Percentiles rank a stretch among this genome's conserved stretches.
Conservation (phyloP, 2,329 filamentous ascomycete genomes). For the Epichloe baconii region DNA sequence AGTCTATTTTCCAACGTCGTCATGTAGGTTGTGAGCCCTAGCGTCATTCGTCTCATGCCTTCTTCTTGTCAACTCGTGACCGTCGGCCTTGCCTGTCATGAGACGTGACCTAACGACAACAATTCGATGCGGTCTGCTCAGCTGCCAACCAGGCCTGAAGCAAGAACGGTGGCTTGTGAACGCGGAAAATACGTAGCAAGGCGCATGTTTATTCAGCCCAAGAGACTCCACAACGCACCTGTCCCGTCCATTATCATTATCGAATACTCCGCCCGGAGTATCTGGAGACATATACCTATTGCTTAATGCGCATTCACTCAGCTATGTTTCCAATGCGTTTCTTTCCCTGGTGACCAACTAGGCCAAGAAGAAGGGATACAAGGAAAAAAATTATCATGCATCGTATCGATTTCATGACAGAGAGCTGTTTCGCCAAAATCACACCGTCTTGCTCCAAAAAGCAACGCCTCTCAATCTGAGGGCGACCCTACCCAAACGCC, state of each 20-base stretch:
- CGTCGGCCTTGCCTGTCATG: background rate
- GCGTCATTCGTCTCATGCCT: constrained; percentile 4
- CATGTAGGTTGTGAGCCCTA: background rate
- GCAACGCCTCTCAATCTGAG: background rate
- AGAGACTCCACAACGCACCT: too few relatives aligned
- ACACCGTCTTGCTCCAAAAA: background rate
- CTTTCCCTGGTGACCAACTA: background rate
- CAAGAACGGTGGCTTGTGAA: background rate
- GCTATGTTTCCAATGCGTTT: constrained; percentile 5
- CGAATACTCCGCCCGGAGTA: constrained; percentile 4
- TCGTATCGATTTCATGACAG: constrained; percentile 1
- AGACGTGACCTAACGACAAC: background rate
- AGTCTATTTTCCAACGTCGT: background rate
- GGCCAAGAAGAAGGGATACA: background rate
- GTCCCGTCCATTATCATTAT: constrained; percentile 10
- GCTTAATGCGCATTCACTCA: constrained; percentile 3
- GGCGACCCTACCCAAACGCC: constrained; percentile 2
- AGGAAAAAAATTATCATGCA: background rate
- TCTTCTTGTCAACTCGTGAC: background rate
- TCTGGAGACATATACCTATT: constrained; percentile 1
- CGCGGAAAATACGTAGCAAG: background rate
- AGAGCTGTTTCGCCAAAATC: background rate
- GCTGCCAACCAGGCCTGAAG: background rate
- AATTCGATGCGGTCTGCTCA: background rate
- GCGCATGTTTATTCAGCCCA: background rate